Evolutionary conservation across 495 filamentous ascomycete species (phyloP), one percentile per base, ranked within the genome.

Genomic region (Talaromyces proteolyticus): DNA sequence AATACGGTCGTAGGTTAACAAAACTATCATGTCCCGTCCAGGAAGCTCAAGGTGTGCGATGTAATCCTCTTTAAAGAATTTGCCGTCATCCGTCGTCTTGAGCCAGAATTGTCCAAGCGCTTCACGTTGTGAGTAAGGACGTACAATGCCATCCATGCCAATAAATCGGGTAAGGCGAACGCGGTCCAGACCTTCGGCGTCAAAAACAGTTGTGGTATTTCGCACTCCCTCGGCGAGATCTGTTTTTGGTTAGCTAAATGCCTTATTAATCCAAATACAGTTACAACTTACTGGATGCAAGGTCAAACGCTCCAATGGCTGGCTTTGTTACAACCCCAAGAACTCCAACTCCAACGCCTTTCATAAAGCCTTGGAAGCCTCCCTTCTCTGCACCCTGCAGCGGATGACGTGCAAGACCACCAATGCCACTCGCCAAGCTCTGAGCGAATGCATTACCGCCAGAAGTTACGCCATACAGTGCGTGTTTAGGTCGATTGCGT

Each of bases 121-220:
- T 73, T 98, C 93, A 14, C 93, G 88, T 65, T 97, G 91, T 12
- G 82, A 89, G 74, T 96, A 98, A 5, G 93, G 94, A 5, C 93
- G 85, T 17, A 98, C 91, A 51, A 97, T 87, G 26, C 91, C 93
- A 62, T 97, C 93, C 34, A 83, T 79, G 17, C 88, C 88, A 50
- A 98, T 88, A 70, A 95, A 95, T 38, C 93, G 85, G 5, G 93
- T 86, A 20, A 96, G 75, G 24, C 93, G 87, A 16, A 97, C 91
- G 48, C 94, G 88, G 55, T 98, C 93, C 5, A 98, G 83, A 37
- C 93, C 93, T 43, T 94, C 85, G 29, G 85, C 84, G 58, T 98
- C 93, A 62, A 98, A 98, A 29, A 98, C 92, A 0, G 94, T 98
- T 6, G 93, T 98, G 6, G 93, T 98, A 68, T 98, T 98, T 57